Evolutionary conservation across 768 basidiomycete genomes (phyloP), one percentile per base, ranked within the genome.

Genomic region (Macrocybe gigantea): DNA sequence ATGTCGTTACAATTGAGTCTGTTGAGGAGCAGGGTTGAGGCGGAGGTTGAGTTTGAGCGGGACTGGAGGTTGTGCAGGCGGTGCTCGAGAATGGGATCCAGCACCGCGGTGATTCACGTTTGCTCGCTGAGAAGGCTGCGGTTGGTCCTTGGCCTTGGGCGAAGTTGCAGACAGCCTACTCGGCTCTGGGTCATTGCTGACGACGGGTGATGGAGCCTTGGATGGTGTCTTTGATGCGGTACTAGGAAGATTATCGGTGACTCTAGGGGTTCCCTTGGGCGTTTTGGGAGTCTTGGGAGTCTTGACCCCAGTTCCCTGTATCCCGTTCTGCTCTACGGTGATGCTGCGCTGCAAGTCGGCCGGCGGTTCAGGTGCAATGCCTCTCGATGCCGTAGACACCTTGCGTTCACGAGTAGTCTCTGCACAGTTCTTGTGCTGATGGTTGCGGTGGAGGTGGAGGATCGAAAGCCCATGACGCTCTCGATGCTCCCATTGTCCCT

Each of bases 401-500:
- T 22, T 22, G 22, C 22, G 22, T 22, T 22, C 22, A 22, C 22
- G 22, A 22, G 22, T 22, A 22, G 22, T 4, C 22, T 22, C 22
- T 22, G 22, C 22, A 22, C 4, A 22, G 22, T 22, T 22, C 22
- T 22, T 22, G 22, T 12, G 33, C 31, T 3, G 48, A 36, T 31
- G 40, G 41, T 30, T 41, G 34, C 15, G 47, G 47, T 5, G 42
- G 44, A 41, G 44, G 59, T 31, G 32, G 35, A 7, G 54, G 11
- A 32, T 54, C 52, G 52, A 59, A 51, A 48, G 55, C 55, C 22
- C 22, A 22, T 3, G 60, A 44, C 9, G 57, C 53, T 41, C 52
- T 56, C 65, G 64, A 49, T 57, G 60, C 31, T 56, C 54, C 11
- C 55, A 12, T 56, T 50, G 34, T 37, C 44, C 44, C 52, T 52